A percentile compares a stretch with the other conserved stretches of the same genome.
phyloP scores from a whole-genome alignment of 1,139 yeast genomes.

The Kurtzmaniella natalensis region DNA sequence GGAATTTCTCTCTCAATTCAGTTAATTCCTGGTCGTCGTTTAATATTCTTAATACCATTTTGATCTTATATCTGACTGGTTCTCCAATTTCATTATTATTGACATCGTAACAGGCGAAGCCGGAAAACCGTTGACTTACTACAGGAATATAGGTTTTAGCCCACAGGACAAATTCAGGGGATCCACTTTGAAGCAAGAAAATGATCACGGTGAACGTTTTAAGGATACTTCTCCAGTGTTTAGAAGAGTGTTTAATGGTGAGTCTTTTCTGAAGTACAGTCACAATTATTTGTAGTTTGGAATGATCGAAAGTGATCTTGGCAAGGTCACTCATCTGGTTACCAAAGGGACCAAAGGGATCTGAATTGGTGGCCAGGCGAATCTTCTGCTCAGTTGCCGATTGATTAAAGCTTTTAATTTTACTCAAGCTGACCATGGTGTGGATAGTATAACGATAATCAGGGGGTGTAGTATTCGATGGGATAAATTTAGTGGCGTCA shows the following conservation, averaged over 20 bases:
- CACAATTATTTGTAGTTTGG: conserved; percentile 7
- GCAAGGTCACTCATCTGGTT: conserved; percentile 33
- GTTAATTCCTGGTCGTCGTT: conserved; percentile 22
- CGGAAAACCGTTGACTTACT: conserved; percentile 11
- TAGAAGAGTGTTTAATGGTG: conserved; percentile 8
- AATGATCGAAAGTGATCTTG: conserved; percentile 19
- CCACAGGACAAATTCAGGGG: conserved; percentile 31
- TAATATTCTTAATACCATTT: conserved; percentile 24
- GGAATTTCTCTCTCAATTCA: conserved; percentile 34
- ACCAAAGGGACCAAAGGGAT: conserved; percentile 38
- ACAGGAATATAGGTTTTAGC: conserved; percentile 13
- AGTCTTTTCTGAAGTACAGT: conserved; percentile 13
- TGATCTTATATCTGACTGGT: conserved; percentile 26
- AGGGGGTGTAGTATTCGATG: no score
- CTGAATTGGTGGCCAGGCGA: conserved; percentile 29
- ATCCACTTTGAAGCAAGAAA: conserved; percentile 37
- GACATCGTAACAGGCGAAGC: conserved; percentile 8
- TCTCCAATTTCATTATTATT: conserved; percentile 13
- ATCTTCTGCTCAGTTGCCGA: conserved; percentile 14
- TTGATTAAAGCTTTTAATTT: neutral
- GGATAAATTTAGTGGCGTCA: no score
- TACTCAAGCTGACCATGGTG: conserved; percentile 1
- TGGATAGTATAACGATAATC: no score
- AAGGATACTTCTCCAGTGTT: conserved; percentile 19
- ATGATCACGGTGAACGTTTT: conserved; percentile 34